A percentile compares a stretch with the other conserved stretches of the same genome.
These are phyloP conservation scores for Epichloe elymi DNA, from an alignment of 2,329 filamentous ascomycete genomes.

Conservation along the genomic window DNA sequence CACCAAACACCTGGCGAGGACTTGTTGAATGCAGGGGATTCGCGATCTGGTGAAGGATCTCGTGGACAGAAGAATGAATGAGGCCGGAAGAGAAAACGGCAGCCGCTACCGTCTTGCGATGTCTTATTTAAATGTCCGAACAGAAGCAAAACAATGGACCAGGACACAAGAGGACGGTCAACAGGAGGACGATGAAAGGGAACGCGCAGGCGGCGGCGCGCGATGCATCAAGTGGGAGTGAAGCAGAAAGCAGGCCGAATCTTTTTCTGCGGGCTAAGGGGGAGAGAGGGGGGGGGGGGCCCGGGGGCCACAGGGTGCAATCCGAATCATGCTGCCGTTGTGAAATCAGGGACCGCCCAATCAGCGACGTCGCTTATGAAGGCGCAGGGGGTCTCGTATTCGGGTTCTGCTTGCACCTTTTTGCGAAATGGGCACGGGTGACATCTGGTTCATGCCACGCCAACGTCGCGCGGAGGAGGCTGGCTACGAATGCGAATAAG, in stretches of 20 bases:
- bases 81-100: neutral
- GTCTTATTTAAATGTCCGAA: neutral
- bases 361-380: neutral
- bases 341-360: constrained; percentile 3
- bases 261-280: neutral
- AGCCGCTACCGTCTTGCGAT: neutral
- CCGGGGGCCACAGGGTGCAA: neutral
- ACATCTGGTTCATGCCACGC: too few species aligned
- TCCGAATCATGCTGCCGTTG: neutral
- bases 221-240: neutral
- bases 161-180: neutral
- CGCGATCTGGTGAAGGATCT: neutral
- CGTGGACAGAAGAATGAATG: neutral
- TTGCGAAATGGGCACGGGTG: too few species aligned
- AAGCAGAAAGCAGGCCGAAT: neutral
- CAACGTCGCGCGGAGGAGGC: too few species aligned
- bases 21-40: neutral
- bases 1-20: neutral
- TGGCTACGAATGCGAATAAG: neutral
- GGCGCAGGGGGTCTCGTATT: constrained; percentile 3
- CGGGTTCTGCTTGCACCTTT: neutral
- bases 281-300: neutral
- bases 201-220: neutral
- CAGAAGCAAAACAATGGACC: neutral
- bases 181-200: neutral